Conservation (phyloP, 306 rosid species). For the Rubus idaeus region DNA sequence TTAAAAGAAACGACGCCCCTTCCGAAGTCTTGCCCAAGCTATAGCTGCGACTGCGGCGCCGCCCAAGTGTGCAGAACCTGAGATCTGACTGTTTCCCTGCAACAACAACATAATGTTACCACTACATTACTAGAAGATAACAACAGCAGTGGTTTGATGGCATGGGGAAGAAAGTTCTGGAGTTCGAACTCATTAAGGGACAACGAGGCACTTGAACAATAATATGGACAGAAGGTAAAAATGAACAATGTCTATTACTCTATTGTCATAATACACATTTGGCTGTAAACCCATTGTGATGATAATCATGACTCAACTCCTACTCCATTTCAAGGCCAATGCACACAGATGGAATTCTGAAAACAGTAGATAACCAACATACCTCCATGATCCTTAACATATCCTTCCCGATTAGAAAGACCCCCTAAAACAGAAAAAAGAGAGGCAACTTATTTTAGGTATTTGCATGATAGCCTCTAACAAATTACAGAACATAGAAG, state of each 20-base stretch:
- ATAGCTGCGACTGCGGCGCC: constrained; percentile 89
- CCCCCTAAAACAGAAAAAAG: constrained; percentile 55
- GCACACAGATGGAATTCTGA: neutral
- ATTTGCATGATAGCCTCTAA: constrained; percentile 20
- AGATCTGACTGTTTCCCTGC: constrained; percentile 61
- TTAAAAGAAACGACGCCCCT: constrained; percentile 55
- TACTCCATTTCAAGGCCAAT: neutral
- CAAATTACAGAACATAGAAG: constrained; percentile 21
- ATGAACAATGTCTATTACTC: neutral
- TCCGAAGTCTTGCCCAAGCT: constrained; percentile 71
- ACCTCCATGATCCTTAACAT: constrained; percentile 62
- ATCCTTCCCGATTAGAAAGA: constrained; percentile 71
- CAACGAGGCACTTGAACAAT: neutral
- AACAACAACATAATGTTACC: constrained; percentile 11
- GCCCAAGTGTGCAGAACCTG: constrained; percentile 88
- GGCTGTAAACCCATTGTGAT: neutral
- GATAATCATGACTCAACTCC: constrained; percentile 1
- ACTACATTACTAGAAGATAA: neutral
- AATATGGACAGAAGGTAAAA: too few relatives aligned
- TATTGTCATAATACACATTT: too few relatives aligned
- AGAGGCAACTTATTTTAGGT: constrained; percentile 28
- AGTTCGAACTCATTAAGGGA: neutral
- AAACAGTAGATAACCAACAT: constrained; percentile 19
- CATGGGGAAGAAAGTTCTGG: neutral
- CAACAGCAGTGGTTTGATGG: constrained; percentile 12